phyloP scores from a whole-genome alignment of 176 grass and related monocot species.

The Saccharum officinarum region DNA sequence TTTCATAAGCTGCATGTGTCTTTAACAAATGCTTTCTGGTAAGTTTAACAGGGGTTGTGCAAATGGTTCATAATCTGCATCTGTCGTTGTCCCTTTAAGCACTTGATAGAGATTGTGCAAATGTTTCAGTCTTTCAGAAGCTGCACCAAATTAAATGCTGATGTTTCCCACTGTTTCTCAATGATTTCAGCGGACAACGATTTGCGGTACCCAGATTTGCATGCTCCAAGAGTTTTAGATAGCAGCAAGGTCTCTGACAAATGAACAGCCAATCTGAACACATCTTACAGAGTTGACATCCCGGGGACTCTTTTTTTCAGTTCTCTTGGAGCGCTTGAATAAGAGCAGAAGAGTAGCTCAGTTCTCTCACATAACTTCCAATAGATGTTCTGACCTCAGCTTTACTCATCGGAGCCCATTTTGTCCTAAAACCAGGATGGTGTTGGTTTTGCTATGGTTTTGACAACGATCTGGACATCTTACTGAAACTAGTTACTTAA shows the following conservation, averaged over 20 bases:
- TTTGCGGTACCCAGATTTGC: slow-evolving; percentile 27
- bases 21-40: not conserved
- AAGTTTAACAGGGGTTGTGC: not conserved
- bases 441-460: not conserved
- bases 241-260: not conserved
- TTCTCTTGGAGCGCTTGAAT: slow-evolving; percentile 21
- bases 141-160: not conserved
- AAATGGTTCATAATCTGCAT: not conserved
- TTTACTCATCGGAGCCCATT: not conserved
- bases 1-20: not conserved
- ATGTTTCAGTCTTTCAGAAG: not conserved
- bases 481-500: slow-evolving; percentile 31
- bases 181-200: slow-evolving; percentile 29
- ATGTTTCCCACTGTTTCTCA: not conserved
- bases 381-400: not conserved
- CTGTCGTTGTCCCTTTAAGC: not conserved
- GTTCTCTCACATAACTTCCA: slow-evolving; percentile 5
- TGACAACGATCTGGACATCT: not conserved
- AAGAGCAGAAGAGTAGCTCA: not conserved
- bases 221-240: not conserved
- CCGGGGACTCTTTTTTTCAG: not conserved
- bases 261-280: not conserved
- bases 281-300: not conserved
- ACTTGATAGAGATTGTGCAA: not conserved
- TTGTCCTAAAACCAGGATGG: not conserved